Evolutionary conservation across 768 basidiomycete species (phyloP).

Genomic region (Kwoniella dejecticola): DNA sequence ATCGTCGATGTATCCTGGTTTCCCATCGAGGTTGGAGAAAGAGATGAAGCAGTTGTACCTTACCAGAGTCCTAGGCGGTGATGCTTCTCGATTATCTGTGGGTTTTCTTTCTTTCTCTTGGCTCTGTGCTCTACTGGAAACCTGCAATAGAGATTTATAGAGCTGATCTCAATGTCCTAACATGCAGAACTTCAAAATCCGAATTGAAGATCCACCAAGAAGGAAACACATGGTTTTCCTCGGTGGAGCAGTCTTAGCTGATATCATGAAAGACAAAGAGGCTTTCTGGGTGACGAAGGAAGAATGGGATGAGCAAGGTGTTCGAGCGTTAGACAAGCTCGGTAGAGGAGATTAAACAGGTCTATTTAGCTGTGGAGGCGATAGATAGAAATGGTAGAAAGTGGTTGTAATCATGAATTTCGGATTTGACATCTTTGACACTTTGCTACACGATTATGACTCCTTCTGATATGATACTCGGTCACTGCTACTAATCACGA

Average conservation of each 20-base stretch:
- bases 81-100: constrained; percentile 82
- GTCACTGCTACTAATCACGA: too few species aligned
- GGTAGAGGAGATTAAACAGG: constrained; percentile 64
- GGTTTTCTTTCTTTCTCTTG: constrained; percentile 52
- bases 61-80: constrained; percentile 78
- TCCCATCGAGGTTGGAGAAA: constrained; percentile 95
- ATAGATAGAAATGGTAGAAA: constrained; percentile 1
- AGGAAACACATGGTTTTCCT: constrained; percentile 99
- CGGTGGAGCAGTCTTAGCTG: constrained; percentile 95
- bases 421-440: too few species aligned
- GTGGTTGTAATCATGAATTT: constrained; percentile 3
- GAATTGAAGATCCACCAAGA: constrained; percentile 95
- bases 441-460: too few species aligned
- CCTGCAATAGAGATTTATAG: not conserved
- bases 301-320: constrained; percentile 93
- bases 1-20: constrained; percentile 97
- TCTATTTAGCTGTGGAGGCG: too few species aligned
- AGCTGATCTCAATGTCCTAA: not conserved
- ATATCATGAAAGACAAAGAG: constrained; percentile 93
- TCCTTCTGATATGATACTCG: not conserved
- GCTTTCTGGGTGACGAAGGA: constrained; percentile 95
- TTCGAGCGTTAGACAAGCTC: constrained; percentile 79
- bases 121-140: not conserved
- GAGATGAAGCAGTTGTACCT: constrained; percentile 99
- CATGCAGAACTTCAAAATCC: constrained; percentile 95